phyloP scores from a whole-genome alignment of 2,329 filamentous ascomycete species.

The Gliomastix tumulicola region DNA sequence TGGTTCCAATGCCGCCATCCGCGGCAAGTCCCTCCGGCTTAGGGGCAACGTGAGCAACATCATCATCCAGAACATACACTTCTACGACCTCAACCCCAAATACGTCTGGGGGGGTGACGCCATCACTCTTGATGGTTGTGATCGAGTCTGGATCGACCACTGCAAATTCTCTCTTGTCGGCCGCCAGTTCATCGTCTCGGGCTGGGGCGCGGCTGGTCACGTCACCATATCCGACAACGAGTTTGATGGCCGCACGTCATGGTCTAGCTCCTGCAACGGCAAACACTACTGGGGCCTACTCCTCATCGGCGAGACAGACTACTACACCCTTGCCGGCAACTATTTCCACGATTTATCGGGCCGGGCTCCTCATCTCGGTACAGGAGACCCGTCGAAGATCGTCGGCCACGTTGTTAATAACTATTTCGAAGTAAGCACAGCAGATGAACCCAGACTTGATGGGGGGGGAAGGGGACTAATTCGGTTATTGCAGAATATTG shows the following conservation, averaged over 20 bases:
- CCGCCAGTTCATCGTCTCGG: constrained; percentile 1
- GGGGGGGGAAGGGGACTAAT: too few relatives aligned
- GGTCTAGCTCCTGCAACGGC: constrained; percentile 33
- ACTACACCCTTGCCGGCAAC: constrained; percentile 51
- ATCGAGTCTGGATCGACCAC: constrained; percentile 39
- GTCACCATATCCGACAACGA: constrained; percentile 39
- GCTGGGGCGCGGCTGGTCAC: constrained; percentile 11
- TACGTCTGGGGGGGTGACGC: constrained; percentile 56
- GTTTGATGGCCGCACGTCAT: constrained; percentile 32
- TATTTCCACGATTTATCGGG: constrained; percentile 53
- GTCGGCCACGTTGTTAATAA: constrained; percentile 54
- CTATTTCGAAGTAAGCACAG: constrained; percentile 49
- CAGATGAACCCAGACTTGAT: too few relatives aligned
- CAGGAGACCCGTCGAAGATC: constrained; percentile 49
- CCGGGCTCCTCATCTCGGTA: constrained; percentile 49
- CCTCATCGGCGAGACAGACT: constrained; percentile 29
- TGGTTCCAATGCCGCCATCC: constrained; percentile 45
- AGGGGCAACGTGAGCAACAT: constrained; percentile 41
- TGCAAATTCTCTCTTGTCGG: constrained; percentile 11
- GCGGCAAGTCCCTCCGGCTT: constrained; percentile 50
- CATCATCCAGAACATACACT: constrained; percentile 53
- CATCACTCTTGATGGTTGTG: constrained; percentile 41
- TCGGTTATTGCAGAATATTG: constrained; percentile 35
- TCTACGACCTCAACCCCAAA: constrained; percentile 49
- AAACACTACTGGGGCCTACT: constrained; percentile 35